These are phyloP conservation scores for Deuterostichococcus epilithicus DNA, from an alignment of 139 green algal species.

Conservation along the genomic window DNA sequence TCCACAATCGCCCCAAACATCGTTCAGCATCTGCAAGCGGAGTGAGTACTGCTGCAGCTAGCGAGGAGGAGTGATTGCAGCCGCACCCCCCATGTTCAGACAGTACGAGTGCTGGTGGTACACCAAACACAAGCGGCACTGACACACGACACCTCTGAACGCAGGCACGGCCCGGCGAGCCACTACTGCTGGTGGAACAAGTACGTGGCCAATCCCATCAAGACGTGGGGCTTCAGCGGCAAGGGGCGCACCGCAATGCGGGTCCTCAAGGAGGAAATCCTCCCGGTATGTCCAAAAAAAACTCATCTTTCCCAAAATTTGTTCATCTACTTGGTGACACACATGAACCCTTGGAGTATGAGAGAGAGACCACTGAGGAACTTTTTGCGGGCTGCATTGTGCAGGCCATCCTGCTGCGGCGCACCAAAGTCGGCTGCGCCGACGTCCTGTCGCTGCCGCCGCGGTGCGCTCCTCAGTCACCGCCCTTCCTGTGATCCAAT, in stretches of 20 bases:
- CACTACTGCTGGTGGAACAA: constrained; percentile 89
- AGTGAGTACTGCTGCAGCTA: no score
- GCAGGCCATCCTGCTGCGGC: constrained; percentile 68
- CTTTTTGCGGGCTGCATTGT: constrained; percentile 31
- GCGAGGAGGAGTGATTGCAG: neutral
- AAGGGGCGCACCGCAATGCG: constrained; percentile 57
- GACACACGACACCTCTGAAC: constrained; percentile 34
- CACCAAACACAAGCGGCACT: neutral
- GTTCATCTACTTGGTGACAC: neutral
- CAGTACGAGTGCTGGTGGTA: neutral
- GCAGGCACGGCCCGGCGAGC: constrained; percentile 41
- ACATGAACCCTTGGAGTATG: no score
- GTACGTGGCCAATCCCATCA: constrained; percentile 80
- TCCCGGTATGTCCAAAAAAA: constrained; percentile 14
- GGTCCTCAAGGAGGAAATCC: constrained; percentile 72
- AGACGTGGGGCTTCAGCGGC: constrained; percentile 57
- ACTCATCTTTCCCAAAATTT: neutral
- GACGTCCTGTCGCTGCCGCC: constrained; percentile 89
- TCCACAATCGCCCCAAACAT: no score
- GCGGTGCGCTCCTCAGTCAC: constrained; percentile 22
- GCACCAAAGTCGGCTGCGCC: constrained; percentile 86
- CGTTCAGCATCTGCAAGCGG: no score
- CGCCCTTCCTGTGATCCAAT: no score
- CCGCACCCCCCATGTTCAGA: neutral
- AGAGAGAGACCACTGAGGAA: neutral